Conservation (phyloP, 2,329 filamentous ascomycete species). For the Aspergillus sergii region DNA sequence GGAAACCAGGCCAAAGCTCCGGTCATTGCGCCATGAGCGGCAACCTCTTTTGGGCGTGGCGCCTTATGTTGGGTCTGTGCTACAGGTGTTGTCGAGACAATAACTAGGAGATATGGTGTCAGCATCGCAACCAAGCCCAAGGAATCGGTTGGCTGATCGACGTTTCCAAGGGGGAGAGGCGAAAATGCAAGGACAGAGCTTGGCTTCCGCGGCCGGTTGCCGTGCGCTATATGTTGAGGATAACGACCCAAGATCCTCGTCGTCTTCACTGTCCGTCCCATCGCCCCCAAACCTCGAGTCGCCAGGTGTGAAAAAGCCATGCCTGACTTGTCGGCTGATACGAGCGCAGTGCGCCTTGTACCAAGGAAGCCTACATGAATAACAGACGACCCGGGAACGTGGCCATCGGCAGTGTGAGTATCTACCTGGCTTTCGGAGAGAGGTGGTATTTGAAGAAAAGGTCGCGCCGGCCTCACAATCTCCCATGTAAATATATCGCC, state of each 20-base stretch:
- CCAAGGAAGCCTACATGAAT: slow-evolving; percentile 94
- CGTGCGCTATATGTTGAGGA: slow-evolving; percentile 65
- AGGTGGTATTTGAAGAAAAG: slow-evolving; percentile 84
- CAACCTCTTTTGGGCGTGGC: slow-evolving; percentile 85
- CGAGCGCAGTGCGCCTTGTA: slow-evolving; percentile 87
- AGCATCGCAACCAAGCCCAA: slow-evolving; percentile 93
- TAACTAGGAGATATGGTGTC: slow-evolving; percentile 91
- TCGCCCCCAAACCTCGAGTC: slow-evolving; percentile 81
- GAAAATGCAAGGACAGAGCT: slow-evolving; percentile 94
- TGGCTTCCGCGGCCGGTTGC: slow-evolving; percentile 75
- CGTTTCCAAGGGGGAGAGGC: slow-evolving; percentile 88
- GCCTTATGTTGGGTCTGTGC: slow-evolving; percentile 97
- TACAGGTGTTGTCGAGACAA: slow-evolving; percentile 94
- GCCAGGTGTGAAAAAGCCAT: slow-evolving; percentile 99
- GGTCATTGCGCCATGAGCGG: slow-evolving; percentile 86
- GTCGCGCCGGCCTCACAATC: slow-evolving; percentile 74
- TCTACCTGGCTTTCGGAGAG: slow-evolving; percentile 68
- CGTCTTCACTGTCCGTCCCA: slow-evolving; percentile 84
- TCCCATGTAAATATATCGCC: slow-evolving; percentile 98
- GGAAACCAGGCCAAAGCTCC: slow-evolving; percentile 97
- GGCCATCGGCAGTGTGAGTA: slow-evolving; percentile 74
- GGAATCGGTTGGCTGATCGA: slow-evolving; percentile 82
- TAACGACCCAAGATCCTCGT: slow-evolving; percentile 90
- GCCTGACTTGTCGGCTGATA: slow-evolving; percentile 90
- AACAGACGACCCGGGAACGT: slow-evolving; percentile 75